Conservation (phyloP, 345 rosid species). For the Corymbia maculata region DNA sequence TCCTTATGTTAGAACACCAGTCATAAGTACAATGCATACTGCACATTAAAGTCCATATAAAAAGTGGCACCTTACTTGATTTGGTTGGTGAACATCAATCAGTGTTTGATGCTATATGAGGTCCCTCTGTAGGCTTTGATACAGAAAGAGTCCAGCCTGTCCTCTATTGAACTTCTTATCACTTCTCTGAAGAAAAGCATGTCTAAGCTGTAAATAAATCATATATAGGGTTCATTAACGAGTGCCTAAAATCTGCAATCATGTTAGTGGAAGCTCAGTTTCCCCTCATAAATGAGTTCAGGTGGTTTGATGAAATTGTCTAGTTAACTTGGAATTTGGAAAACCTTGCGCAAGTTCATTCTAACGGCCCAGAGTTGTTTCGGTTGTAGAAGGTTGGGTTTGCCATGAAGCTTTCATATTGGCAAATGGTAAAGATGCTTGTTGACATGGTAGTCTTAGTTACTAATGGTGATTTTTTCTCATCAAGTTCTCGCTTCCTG, state of each 20-base stretch:
- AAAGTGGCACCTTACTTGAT: not conserved
- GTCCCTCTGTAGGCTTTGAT: not conserved
- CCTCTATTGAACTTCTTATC: not conserved
- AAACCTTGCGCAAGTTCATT: not conserved
- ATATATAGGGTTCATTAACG: not conserved
- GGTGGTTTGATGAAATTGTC: not conserved
- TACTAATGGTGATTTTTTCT: not conserved
- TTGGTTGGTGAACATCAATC: not conserved
- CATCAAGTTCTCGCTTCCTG: not conserved
- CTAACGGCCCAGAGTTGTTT: not conserved
- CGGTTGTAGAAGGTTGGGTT: not conserved
- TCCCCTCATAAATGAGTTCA: not conserved
- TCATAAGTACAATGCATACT: not conserved
- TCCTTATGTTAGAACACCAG: not conserved
- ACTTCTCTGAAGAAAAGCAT: not conserved
- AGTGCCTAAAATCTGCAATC: not conserved
- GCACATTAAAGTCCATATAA: not conserved
- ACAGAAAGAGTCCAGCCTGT: not conserved
- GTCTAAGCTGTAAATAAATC: not conserved
- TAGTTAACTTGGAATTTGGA: not conserved
- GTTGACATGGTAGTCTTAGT: not conserved
- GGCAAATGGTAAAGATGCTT: not conserved
- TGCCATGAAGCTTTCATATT: not conserved
- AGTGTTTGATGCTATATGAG: not conserved
- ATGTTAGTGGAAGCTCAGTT: not conserved